Evolutionary conservation across 345 rosid species (phyloP), one percentile per base, ranked within the genome.

Genomic region (Hibiscus mutabilis): DNA sequence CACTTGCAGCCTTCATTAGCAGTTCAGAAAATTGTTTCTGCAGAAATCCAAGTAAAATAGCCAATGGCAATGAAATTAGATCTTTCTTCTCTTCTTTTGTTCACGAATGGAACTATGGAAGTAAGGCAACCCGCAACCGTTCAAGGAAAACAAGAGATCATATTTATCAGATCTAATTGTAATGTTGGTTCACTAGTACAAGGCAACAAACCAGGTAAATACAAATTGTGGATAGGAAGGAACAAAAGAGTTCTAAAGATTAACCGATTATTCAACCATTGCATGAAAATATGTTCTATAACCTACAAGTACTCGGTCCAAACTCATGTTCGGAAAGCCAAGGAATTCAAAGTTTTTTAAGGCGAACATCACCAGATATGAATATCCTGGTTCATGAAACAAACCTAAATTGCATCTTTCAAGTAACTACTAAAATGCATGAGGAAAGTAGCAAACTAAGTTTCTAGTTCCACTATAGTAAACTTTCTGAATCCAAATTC

Each of bases 11-110:
- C 75, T 90, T 92, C 97, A 88, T 92, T 74, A 96, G 85, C 76
- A 96, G 80, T 71, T 92, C 99, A 0, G 98, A 96, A 72, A 96
- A 96, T 89, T 96, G 98, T 84, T 96, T 96, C 98, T 92, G 88
- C 71, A 69, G 7, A 74, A 69, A 51, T 49, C 60, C 77, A 74
- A 73, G 16, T 55, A 80, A n/a, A n/a, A n/a, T n/a, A n/a, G n/a
- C n/a, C n/a, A n/a, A n/a, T n/a, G n/a, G n/a, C n/a, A n/a, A n/a
- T n/a, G n/a, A n/a, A n/a, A n/a, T n/a, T n/a, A n/a, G n/a, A n/a
- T n/a, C n/a, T n/a, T n/a, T n/a, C n/a, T n/a, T n/a, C n/a, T n/a
- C n/a, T n/a, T n/a, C n/a, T n/a, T n/a, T n/a, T n/a, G n/a, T n/a
- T n/a, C n/a, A n/a, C n/a, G n/a, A n/a, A n/a, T n/a, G n/a, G n/a